Percentiles rank a stretch among this genome's conserved stretches.
phyloP scores from a whole-genome alignment of 257 asterid genomes.

The Fraxinus cuspidata region DNA sequence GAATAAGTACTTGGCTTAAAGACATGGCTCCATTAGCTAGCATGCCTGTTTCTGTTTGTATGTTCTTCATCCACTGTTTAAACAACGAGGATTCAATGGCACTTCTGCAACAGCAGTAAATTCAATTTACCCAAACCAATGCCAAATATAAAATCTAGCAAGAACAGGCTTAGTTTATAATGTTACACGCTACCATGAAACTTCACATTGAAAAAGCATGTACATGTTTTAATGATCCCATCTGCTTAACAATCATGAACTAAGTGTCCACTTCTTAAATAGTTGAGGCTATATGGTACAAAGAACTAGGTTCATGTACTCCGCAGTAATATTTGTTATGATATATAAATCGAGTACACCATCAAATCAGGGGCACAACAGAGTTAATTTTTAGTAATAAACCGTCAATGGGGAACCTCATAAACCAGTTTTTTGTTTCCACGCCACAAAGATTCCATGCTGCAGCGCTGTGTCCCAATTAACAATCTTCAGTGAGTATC shows the following conservation, averaged over 20 bases:
- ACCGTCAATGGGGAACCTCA: constrained; percentile 10
- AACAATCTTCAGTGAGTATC: constrained; percentile 3
- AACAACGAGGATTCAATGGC: constrained; percentile 76
- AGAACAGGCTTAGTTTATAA: neutral
- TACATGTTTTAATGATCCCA: neutral
- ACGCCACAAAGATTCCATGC: neutral
- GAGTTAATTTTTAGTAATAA: neutral
- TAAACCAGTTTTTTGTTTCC: constrained; percentile 3
- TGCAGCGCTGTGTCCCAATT: neutral
- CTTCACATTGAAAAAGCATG: constrained; percentile 1
- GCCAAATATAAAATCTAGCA: neutral
- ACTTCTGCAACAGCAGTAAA: constrained; percentile 56
- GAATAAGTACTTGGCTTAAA: constrained; percentile 65
- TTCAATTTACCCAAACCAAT: constrained; percentile 7
- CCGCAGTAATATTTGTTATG: constrained; percentile 9
- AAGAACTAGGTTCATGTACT: neutral
- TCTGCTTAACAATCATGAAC: constrained; percentile 5
- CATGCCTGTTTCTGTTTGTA: constrained; percentile 68
- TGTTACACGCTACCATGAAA: neutral
- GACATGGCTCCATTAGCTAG: constrained; percentile 69
- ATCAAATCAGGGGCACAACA: constrained; percentile 7
- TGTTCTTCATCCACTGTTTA: constrained; percentile 80
- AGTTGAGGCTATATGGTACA: neutral
- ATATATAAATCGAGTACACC: neutral
- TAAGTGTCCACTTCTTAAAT: neutral